Evolutionary conservation across 2,329 filamentous ascomycete species (phyloP).

Genomic region (Achaetomium macrosporum): DNA sequence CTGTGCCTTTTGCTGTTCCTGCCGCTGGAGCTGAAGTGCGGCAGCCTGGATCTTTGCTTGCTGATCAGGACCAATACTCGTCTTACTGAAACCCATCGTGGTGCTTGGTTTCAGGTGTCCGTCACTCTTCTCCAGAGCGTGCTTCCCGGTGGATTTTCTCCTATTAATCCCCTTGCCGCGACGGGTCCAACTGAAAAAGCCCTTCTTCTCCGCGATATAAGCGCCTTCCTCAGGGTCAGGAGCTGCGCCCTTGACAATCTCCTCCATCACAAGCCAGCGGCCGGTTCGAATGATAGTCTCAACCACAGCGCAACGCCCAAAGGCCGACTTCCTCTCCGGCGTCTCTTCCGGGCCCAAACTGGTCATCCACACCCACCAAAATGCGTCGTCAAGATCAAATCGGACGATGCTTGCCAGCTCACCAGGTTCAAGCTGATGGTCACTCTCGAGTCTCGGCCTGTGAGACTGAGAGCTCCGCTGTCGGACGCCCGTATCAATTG

Average conservation of each 20-base stretch:
- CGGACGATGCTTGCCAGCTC: slow-evolving; percentile 88
- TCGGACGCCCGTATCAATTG: slow-evolving; percentile 64
- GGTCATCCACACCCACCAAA: slow-evolving; percentile 99
- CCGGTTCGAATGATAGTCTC: slow-evolving; percentile 79
- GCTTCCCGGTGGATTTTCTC: slow-evolving; percentile 63
- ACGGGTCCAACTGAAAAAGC: slow-evolving; percentile 81
- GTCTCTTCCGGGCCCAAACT: slow-evolving; percentile 91
- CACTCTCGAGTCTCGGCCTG: slow-evolving; percentile 62
- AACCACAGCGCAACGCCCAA: slow-evolving; percentile 86
- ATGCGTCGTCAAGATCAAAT: slow-evolving; percentile 86
- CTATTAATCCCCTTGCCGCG: slow-evolving; percentile 59
- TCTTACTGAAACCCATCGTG: slow-evolving; percentile 58
- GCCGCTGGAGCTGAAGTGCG: slow-evolving; percentile 70
- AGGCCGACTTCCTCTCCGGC: slow-evolving; percentile 77
- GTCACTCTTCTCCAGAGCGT: slow-evolving; percentile 44
- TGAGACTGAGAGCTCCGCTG: slow-evolving; percentile 86
- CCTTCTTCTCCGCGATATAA: slow-evolving; percentile 93
- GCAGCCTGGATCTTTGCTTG: slow-evolving; percentile 91
- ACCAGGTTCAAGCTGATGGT: slow-evolving; percentile 71
- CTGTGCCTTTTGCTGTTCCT: slow-evolving; percentile 40
- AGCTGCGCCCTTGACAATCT: slow-evolving; percentile 89
- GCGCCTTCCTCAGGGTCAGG: slow-evolving; percentile 77
- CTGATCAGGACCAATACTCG: slow-evolving; percentile 81
- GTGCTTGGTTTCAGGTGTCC: slow-evolving; percentile 36
- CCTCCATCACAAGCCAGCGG: slow-evolving; percentile 91